Percentiles rank a stretch among this genome's conserved stretches.
Evolutionary conservation across 129 eudicot species (phyloP).

Genomic region (Flaveria brownii): DNA sequence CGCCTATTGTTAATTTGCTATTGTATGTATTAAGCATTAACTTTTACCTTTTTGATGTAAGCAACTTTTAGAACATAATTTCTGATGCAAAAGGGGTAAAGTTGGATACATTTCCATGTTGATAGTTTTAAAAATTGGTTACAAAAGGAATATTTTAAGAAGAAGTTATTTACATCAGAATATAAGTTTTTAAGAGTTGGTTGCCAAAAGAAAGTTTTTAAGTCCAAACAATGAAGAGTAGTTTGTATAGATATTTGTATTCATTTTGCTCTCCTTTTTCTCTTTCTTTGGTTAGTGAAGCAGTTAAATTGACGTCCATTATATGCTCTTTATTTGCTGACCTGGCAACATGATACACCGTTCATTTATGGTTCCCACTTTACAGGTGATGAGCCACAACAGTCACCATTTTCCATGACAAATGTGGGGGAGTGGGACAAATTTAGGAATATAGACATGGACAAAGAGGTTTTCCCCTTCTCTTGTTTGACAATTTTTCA

Average conservation of each 20-base stretch:
- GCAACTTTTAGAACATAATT: background rate
- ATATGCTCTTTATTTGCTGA: background rate
- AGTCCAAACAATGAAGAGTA: background rate
- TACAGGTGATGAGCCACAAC: constrained; percentile 81
- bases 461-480: constrained; percentile 74
- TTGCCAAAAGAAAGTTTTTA: background rate
- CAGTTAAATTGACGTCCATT: background rate
- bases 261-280: background rate
- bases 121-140: background rate
- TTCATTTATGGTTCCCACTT: constrained; percentile 29
- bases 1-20: background rate
- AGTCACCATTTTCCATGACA: constrained; percentile 80
- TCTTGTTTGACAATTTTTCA: background rate
- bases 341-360: background rate
- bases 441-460: constrained; percentile 94
- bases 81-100: background rate
- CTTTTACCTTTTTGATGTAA: background rate
- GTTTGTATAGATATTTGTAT: background rate
- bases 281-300: background rate
- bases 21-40: background rate
- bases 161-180: background rate
- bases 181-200: background rate
- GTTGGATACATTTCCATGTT: background rate
- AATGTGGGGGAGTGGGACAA: constrained; percentile 83
- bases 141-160: background rate